phyloP scores from a whole-genome alignment of 306 rosid genomes.

The Delonix regia region DNA sequence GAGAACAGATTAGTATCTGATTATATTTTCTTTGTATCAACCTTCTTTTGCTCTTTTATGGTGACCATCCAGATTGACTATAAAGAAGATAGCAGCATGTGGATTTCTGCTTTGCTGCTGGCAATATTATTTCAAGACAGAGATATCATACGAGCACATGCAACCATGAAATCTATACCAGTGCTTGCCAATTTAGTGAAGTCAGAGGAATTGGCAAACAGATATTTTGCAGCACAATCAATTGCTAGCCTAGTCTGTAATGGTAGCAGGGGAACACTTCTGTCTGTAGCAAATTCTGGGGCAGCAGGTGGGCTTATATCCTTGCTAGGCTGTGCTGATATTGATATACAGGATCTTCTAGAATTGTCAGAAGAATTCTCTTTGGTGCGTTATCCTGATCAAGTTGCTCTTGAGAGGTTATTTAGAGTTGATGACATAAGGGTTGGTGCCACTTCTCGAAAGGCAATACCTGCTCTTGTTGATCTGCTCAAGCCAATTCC shows the following conservation, averaged over 20 bases:
- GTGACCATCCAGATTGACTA: constrained; percentile 67
- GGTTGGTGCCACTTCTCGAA: constrained; percentile 92
- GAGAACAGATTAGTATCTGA: neutral
- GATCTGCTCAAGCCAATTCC: constrained; percentile 99
- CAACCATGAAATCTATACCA: constrained; percentile 82
- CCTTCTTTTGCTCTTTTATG: constrained; percentile 33
- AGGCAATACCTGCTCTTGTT: constrained; percentile 95
- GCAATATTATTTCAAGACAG: constrained; percentile 92
- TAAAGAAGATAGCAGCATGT: constrained; percentile 90
- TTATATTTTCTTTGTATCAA: constrained; percentile 32
- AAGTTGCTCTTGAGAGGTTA: constrained; percentile 93
- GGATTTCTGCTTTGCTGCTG: constrained; percentile 84
- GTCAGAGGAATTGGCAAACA: constrained; percentile 81
- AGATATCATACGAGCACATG: constrained; percentile 91
- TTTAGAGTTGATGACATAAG: constrained; percentile 98
- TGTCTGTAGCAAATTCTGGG: constrained; percentile 97
- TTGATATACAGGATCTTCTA: constrained; percentile 85
- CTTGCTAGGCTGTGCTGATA: constrained; percentile 93
- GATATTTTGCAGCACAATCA: constrained; percentile 96
- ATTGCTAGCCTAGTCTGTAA: constrained; percentile 94
- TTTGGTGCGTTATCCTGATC: constrained; percentile 89
- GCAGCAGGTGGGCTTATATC: constrained; percentile 97
- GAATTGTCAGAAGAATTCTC: constrained; percentile 91
- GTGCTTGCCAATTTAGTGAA: constrained; percentile 82
- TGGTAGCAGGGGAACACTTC: constrained; percentile 98